Evolutionary conservation across 2,329 filamentous ascomycete genomes (phyloP).

Genomic region (Colletotrichum salicis): DNA sequence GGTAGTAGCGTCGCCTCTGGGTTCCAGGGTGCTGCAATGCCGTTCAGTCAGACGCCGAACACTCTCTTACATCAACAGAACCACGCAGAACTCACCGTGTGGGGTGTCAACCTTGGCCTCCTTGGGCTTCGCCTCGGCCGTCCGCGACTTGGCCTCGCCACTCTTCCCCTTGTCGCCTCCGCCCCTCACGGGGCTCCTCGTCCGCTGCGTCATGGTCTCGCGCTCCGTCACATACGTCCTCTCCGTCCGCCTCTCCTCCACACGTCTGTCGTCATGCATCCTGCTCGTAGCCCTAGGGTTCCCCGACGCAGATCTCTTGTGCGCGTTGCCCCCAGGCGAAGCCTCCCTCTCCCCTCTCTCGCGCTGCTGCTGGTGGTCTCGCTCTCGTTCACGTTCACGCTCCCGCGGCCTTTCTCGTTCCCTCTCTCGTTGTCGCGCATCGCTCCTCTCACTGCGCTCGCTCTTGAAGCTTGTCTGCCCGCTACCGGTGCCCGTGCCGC

Average conservation of each 20-base stretch:
- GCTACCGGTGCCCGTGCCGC: conserved; percentile 17
- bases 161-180: conserved; percentile 49
- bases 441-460: conserved; percentile 40
- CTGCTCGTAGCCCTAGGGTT: conserved; percentile 63
- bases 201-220: conserved; percentile 70
- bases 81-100: conserved; percentile 53
- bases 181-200: conserved; percentile 68
- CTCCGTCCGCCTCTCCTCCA: conserved; percentile 68
- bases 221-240: conserved; percentile 67
- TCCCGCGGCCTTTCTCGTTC: conserved; percentile 22
- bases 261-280: conserved; percentile 52
- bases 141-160: conserved; percentile 53
- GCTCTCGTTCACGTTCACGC: conserved; percentile 46
- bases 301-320: conserved; percentile 69
- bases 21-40: conserved; percentile 70
- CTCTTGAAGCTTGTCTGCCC: conserved; percentile 45
- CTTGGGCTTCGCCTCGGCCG: conserved; percentile 56
- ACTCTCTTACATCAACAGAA: conserved; percentile 6
- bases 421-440: conserved; percentile 27
- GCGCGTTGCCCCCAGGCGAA: conserved; percentile 51
- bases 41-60: conserved; percentile 2
- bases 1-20: conserved; percentile 80
- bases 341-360: conserved; percentile 51
- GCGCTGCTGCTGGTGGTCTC: conserved; percentile 35
- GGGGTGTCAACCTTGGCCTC: conserved; percentile 59